Conservation (phyloP, 495 filamentous ascomycete species). For the Xylona heveae region DNA sequence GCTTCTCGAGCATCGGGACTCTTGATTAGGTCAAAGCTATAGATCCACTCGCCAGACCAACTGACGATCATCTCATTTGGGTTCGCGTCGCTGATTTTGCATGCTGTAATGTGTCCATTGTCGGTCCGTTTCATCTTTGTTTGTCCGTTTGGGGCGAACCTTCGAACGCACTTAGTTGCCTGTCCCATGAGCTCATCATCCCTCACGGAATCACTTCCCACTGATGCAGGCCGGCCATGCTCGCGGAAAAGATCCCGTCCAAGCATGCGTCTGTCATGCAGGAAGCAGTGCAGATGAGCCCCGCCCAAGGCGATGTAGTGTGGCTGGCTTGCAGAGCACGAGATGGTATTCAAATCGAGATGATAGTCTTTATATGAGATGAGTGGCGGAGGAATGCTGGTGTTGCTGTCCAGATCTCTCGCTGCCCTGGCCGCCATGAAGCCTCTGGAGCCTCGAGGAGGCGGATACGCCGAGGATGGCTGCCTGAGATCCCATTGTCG, state of each 20-base stretch:
- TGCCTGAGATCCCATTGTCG: constrained; percentile 53
- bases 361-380: constrained; percentile 48
- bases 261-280: constrained; percentile 56
- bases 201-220: constrained; percentile 12
- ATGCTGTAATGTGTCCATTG: constrained; percentile 52
- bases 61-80: constrained; percentile 56
- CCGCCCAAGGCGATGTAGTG: constrained; percentile 61
- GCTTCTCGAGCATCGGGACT: constrained; percentile 32
- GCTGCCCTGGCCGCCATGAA: constrained; percentile 14
- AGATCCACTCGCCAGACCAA: constrained; percentile 58
- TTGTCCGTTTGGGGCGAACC: constrained; percentile 43
- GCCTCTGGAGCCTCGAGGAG: constrained; percentile 26
- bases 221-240: constrained; percentile 21
- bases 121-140: constrained; percentile 27
- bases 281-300: constrained; percentile 50
- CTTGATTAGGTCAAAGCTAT: constrained; percentile 49
- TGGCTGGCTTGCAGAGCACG: constrained; percentile 49
- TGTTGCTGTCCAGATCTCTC: constrained; percentile 27
- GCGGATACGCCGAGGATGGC: constrained; percentile 41
- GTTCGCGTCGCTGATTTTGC: constrained; percentile 59
- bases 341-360: constrained; percentile 54
- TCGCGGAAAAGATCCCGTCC: constrained; percentile 37
- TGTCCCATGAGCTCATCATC: constrained; percentile 37
- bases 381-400: constrained; percentile 41
- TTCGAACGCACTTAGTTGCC: constrained; percentile 47